Evolutionary conservation across 805 yeast genomes (phyloP).

Genomic region (Wickerhamiella shivajii): DNA sequence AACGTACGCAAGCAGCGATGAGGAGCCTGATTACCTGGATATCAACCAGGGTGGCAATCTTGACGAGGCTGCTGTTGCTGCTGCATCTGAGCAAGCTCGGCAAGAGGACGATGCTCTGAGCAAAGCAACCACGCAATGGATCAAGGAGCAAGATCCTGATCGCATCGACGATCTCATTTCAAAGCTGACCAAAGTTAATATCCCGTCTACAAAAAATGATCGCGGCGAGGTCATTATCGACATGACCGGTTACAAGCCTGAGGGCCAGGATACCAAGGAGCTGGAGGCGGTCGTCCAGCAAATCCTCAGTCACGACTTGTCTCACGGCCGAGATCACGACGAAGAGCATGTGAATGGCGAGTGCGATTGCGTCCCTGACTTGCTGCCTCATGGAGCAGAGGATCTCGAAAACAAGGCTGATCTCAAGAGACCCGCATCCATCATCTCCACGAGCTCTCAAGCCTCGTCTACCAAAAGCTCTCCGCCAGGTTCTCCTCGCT

Average conservation of each 20-base stretch:
- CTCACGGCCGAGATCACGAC: conserved; percentile 14
- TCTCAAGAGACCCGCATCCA: too few species aligned
- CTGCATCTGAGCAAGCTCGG: background rate
- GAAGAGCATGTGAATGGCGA: background rate
- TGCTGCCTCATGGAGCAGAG: conserved; percentile 1
- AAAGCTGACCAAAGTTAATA: conserved; percentile 38
- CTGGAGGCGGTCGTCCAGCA: conserved; percentile 63
- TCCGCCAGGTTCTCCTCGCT: conserved; percentile 13
- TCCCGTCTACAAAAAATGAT: conserved; percentile 75
- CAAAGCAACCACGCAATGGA: conserved; percentile 2
- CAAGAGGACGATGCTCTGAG: background rate
- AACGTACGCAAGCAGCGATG: conserved; percentile 14
- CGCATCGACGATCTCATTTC: conserved; percentile 16
- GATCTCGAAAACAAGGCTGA: too few species aligned
- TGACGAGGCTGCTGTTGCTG: conserved; percentile 1
- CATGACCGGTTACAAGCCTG: conserved; percentile 91
- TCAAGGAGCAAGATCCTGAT: conserved; percentile 13
- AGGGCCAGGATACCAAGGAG: conserved; percentile 40
- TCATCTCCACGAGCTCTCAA: background rate
- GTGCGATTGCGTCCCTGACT: background rate
- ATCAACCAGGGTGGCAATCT: conserved; percentile 6
- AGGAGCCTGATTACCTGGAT: conserved; percentile 18
- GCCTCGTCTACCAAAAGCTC: conserved; percentile 6
- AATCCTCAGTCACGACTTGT: conserved; percentile 60
- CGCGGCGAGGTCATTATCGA: conserved; percentile 85